Conservation (phyloP, 2,329 filamentous ascomycete species). For the Aspergillus bombycis region DNA sequence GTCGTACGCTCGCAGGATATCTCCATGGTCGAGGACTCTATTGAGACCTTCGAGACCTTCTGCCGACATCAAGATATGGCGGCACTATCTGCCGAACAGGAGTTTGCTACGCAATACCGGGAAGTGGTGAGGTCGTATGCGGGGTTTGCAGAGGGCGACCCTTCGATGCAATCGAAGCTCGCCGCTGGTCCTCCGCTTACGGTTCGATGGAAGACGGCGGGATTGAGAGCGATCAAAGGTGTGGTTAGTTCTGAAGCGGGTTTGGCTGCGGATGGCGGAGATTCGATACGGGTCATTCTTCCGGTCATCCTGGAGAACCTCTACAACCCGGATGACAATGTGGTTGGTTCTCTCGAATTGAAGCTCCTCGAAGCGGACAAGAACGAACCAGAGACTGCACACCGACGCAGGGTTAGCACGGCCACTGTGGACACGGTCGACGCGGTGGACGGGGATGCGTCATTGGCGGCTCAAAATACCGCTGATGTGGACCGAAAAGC, state of each 20-base stretch:
- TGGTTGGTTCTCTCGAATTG: conserved; percentile 69
- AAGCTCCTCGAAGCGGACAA: conserved; percentile 70
- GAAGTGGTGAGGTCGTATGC: conserved; percentile 80
- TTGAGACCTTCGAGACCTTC: conserved; percentile 83
- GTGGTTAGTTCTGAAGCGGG: conserved; percentile 80
- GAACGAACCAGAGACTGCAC: conserved; percentile 64
- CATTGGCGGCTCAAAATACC: conserved; percentile 71
- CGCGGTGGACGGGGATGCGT: conserved; percentile 67
- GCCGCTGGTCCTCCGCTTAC: conserved; percentile 71
- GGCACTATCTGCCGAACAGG: conserved; percentile 80
- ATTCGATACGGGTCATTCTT: conserved; percentile 76
- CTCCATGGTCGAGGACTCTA: conserved; percentile 87
- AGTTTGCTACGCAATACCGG: conserved; percentile 80
- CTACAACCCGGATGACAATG: conserved; percentile 65
- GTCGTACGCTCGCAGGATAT: conserved; percentile 86
- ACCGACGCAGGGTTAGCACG: conserved; percentile 74
- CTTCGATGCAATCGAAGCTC: conserved; percentile 49
- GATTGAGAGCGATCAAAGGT: conserved; percentile 77
- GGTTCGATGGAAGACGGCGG: conserved; percentile 75
- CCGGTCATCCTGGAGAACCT: conserved; percentile 87
- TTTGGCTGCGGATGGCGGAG: conserved; percentile 72
- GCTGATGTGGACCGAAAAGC: conserved; percentile 87
- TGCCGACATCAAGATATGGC: conserved; percentile 87
- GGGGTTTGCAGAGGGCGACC: conserved; percentile 71
- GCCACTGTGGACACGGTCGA: conserved; percentile 76